These are phyloP conservation scores for Abrus precatorius DNA, from an alignment of 306 rosid genomes.

Conservation along the genomic window DNA sequence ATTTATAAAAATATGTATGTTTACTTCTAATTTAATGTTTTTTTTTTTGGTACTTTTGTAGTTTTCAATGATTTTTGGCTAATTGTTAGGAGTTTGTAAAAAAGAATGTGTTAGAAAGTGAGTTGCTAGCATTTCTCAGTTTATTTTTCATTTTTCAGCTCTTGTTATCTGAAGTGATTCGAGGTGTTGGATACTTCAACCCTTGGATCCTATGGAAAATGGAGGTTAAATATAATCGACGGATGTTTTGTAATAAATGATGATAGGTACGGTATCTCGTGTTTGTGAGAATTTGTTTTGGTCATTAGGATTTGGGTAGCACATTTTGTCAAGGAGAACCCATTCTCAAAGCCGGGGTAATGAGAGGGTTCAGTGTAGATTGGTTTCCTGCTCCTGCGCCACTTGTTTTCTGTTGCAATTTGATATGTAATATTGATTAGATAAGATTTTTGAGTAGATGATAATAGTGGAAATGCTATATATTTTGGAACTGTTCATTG, in stretches of 20 bases:
- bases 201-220: neutral
- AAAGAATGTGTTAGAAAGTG: too few species aligned
- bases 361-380: neutral
- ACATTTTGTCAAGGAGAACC: neutral
- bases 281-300: neutral
- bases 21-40: too few species aligned
- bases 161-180: neutral
- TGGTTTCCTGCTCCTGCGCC: neutral
- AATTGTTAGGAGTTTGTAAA: too few species aligned
- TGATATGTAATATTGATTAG: neutral
- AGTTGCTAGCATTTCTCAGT: too few species aligned
- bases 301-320: neutral
- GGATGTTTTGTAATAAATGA: neutral
- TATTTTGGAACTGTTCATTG: too few species aligned
- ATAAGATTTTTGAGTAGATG: conserved; percentile 19
- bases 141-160: neutral
- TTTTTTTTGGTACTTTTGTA: too few species aligned
- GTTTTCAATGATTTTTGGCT: too few species aligned
- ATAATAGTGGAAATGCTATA: conserved; percentile 10
- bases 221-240: neutral
- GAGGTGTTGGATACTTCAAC: conserved; percentile 3
- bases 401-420: neutral
- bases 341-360: neutral
- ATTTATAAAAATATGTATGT: too few species aligned
- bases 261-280: neutral